Evolutionary conservation across 345 rosid species (phyloP).

Genomic region (Erucastrum elatum): DNA sequence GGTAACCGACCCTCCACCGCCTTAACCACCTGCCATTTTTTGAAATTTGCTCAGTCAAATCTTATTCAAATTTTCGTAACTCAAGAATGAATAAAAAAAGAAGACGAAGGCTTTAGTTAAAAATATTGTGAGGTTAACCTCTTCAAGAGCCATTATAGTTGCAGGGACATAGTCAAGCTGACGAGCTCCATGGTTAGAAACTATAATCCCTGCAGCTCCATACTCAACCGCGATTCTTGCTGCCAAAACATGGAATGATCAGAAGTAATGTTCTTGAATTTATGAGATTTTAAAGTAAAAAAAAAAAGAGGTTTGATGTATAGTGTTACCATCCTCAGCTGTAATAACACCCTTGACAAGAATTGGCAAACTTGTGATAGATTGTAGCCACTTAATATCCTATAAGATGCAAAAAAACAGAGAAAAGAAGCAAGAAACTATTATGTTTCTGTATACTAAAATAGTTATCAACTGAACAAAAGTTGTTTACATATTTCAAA

Average conservation of each 20-base stretch:
- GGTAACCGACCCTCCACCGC: too few species aligned
- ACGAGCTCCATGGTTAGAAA: constrained; percentile 95
- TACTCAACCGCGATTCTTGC: constrained; percentile 67
- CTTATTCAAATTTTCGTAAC: not conserved
- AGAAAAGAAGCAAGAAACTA: not conserved
- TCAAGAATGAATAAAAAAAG: not conserved
- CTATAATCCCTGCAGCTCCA: constrained; percentile 92
- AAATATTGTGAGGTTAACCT: constrained; percentile 43
- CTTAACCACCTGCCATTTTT: constrained; percentile 56
- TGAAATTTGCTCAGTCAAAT: not conserved
- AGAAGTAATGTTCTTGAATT: not conserved
- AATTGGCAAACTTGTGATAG: constrained; percentile 88
- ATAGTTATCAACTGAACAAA: not conserved
- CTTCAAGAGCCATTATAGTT: constrained; percentile 82
- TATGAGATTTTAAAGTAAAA: not conserved
- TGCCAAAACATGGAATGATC: constrained; percentile 33
- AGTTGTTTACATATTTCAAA: constrained; percentile 21
- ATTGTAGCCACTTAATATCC: constrained; percentile 93
- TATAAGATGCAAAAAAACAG: constrained; percentile 26
- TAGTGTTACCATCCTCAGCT: constrained; percentile 73
- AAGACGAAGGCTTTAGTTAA: not conserved
- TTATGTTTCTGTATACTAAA: not conserved
- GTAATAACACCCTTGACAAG: constrained; percentile 90
- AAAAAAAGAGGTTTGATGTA: constrained; percentile 12
- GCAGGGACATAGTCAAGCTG: constrained; percentile 94